Percentiles rank a stretch among this genome's conserved stretches.
Conservation (phyloP, 2,329 filamentous ascomycete species). For the Coniochaeta sp. region DNA sequence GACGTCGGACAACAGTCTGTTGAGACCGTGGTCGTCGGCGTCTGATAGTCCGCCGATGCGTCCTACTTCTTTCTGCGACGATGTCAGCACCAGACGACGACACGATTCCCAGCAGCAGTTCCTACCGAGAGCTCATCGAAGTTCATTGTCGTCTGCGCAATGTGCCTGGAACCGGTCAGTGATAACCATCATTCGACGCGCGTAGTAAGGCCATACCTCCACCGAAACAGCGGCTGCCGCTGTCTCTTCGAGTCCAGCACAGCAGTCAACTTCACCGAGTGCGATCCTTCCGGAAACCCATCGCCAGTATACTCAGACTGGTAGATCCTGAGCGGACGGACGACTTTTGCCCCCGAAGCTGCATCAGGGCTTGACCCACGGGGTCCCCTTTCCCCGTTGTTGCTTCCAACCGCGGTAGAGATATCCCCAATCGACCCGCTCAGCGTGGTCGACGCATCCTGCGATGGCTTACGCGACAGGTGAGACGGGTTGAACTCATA, state of each 20-base stretch:
- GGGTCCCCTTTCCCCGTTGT: neutral
- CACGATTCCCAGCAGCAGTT: neutral
- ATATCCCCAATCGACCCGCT: neutral
- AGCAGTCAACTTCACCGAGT: neutral
- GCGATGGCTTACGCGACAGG: neutral
- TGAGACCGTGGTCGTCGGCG: neutral
- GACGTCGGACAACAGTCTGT: constrained; percentile 12
- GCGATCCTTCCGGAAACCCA: neutral
- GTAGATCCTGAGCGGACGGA: neutral
- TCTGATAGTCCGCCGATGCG: neutral
- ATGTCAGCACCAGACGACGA: neutral
- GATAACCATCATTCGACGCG: neutral
- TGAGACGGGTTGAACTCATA: constrained; percentile 3
- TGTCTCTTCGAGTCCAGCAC: neutral
- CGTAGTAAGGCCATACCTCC: neutral
- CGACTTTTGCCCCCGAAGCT: neutral
- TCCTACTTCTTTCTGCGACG: neutral
- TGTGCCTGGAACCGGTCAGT: neutral
- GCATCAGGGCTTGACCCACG: neutral
- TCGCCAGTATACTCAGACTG: constrained; percentile 3
- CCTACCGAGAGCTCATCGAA: constrained; percentile 3
- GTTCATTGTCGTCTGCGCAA: neutral
- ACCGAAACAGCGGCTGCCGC: neutral
- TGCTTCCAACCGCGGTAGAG: neutral
- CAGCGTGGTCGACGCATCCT: neutral